A percentile compares a stretch with the other conserved stretches of the same genome.
Conservation (phyloP, 441 rosid species). For the Erodium moschatum region DNA sequence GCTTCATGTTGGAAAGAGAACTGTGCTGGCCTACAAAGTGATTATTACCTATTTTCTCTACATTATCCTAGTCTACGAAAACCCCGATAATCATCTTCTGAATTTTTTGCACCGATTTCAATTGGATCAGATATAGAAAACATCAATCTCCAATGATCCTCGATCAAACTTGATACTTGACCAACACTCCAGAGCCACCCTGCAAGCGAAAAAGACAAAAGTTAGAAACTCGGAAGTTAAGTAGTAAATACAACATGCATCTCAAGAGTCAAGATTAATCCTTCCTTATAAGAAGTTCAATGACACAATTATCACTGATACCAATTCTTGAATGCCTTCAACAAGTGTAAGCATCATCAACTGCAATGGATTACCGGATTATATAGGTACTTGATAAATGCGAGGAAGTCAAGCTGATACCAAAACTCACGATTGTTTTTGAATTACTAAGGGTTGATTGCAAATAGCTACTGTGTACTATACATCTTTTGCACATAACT, state of each 20-base stretch:
- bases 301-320: not conserved
- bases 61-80: too few relatives aligned
- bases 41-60: not conserved
- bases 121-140: not conserved
- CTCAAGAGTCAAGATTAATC: too few relatives aligned
- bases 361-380: not conserved
- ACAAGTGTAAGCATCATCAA: not conserved
- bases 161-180: not conserved
- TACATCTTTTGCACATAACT: too few relatives aligned
- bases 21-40: not conserved
- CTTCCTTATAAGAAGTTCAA: not conserved
- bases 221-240: not conserved
- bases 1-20: not conserved
- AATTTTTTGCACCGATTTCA: not conserved
- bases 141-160: not conserved
- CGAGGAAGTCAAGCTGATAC: not conserved
- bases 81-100: not conserved
- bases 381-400: not conserved
- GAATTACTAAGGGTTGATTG: too few relatives aligned
- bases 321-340: too few relatives aligned
- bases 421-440: not conserved
- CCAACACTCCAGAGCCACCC: conserved; percentile 11
- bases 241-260: not conserved
- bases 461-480: too few relatives aligned
- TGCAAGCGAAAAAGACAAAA: not conserved